phyloP scores from a whole-genome alignment of 352 stramenopile genomes.

The Globisporangium megalacanthum region DNA sequence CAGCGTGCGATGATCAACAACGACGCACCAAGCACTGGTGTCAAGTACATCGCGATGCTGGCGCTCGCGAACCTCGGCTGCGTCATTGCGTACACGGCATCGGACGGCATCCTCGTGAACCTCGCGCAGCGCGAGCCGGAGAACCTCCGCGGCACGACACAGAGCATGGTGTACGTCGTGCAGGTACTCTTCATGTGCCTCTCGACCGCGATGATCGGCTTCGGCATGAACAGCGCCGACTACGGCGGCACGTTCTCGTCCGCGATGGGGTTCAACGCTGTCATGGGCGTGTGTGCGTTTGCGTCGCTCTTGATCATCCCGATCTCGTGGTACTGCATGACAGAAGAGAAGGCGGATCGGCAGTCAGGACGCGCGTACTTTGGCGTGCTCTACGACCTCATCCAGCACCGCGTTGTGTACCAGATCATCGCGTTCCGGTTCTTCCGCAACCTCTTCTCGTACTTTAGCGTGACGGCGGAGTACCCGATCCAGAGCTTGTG shows the following conservation, averaged over 20 bases:
- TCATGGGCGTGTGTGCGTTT: slow-evolving; percentile 39
- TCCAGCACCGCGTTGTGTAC: slow-evolving; percentile 47
- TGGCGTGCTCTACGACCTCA: slow-evolving; percentile 29
- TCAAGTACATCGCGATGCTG: slow-evolving; percentile 52
- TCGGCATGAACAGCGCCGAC: slow-evolving; percentile 49
- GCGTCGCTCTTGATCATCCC: slow-evolving; percentile 23
- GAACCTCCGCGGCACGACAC: slow-evolving; percentile 37
- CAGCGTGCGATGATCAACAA: slow-evolving; percentile 44
- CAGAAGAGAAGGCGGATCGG: slow-evolving; percentile 22
- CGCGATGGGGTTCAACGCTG: slow-evolving; percentile 38
- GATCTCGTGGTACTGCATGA: slow-evolving; percentile 46
- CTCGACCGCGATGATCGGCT: slow-evolving; percentile 29
- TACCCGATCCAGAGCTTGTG: slow-evolving; percentile 45
- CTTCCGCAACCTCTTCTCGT: slow-evolving; percentile 36
- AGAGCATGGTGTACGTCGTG: slow-evolving; percentile 49
- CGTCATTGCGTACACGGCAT: slow-evolving; percentile 43
- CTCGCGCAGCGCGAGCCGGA: slow-evolving; percentile 52
- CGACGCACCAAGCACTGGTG: slow-evolving; percentile 30
- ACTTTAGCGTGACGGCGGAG: slow-evolving; percentile 43
- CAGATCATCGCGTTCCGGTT: slow-evolving; percentile 51
- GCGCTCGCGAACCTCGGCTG: slow-evolving; percentile 49
- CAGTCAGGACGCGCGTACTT: slow-evolving; percentile 25
- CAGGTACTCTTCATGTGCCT: background rate
- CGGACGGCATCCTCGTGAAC: slow-evolving; percentile 46
- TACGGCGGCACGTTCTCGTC: slow-evolving; percentile 51